These are phyloP conservation scores for Sporisorium sorghi DNA, from an alignment of 1,284 basidiomycete genomes.

Conservation along the genomic window DNA sequence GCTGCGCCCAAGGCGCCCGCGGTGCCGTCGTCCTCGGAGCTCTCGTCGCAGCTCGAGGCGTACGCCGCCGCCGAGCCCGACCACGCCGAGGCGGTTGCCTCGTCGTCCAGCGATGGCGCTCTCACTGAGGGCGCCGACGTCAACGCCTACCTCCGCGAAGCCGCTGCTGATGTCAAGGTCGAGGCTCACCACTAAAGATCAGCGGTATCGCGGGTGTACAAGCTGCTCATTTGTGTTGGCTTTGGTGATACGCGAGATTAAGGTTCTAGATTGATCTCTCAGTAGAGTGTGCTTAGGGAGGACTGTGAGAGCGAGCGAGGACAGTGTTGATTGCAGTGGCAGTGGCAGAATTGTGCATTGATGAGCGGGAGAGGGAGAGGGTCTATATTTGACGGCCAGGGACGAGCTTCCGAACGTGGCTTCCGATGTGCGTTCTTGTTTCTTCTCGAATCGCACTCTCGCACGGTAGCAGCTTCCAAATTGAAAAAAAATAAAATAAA, in stretches of 20 bases:
- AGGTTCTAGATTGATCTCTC: constrained; percentile 17
- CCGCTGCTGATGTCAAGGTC: constrained; percentile 62
- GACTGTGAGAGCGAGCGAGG: neutral
- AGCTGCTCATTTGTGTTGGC: constrained; percentile 19
- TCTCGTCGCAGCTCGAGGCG: constrained; percentile 70
- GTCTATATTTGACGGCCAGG: neutral
- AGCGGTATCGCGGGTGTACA: too few relatives aligned
- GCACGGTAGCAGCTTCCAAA: neutral
- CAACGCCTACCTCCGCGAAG: constrained; percentile 68
- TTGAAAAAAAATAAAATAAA: constrained; percentile 7
- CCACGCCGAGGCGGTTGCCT: constrained; percentile 51
- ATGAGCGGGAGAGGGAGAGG: constrained; percentile 7
- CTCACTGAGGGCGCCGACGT: constrained; percentile 65
- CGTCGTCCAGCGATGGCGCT: constrained; percentile 41
- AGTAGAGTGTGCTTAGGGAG: neutral
- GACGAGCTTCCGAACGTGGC: neutral
- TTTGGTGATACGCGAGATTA: constrained; percentile 14
- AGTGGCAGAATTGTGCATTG: neutral
- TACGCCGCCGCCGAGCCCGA: constrained; percentile 69
- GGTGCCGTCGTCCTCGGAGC: constrained; percentile 69
- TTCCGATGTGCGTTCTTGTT: too few relatives aligned
- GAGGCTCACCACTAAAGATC: constrained; percentile 66
- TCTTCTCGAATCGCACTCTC: neutral
- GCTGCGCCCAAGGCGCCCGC: constrained; percentile 69
- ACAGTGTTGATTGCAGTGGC: too few relatives aligned